phyloP scores from a whole-genome alignment of 2,329 filamentous ascomycete genomes.

The Aspergillus piperis region DNA sequence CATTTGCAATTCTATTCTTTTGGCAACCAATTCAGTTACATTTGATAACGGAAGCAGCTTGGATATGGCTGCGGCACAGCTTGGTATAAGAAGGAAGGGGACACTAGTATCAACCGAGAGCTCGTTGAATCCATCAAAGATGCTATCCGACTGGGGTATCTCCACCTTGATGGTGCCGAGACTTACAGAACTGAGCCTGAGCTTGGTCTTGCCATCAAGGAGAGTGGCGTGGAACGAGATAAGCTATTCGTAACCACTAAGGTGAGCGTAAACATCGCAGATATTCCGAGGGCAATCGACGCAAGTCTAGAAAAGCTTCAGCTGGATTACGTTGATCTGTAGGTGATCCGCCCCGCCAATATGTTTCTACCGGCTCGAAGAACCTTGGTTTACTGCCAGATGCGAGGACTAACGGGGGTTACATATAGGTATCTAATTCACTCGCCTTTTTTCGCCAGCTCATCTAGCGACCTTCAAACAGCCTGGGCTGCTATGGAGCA shows the following conservation, averaged over 20 bases:
- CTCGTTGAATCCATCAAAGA: conserved; percentile 58
- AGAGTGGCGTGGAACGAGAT: conserved; percentile 49
- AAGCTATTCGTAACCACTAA: conserved; percentile 60
- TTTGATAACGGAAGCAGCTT: conserved; percentile 44
- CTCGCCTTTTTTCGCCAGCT: conserved; percentile 59
- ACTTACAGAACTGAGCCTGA: conserved; percentile 54
- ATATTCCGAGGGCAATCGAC: conserved; percentile 59
- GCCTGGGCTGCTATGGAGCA: conserved; percentile 64
- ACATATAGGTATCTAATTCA: conserved; percentile 61
- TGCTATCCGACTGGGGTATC: conserved; percentile 61
- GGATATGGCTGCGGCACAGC: conserved; percentile 65
- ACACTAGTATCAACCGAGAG: conserved; percentile 52
- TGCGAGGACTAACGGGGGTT: neutral
- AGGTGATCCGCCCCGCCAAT: conserved; percentile 24
- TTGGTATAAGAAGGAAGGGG: conserved; percentile 60
- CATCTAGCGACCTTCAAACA: conserved; percentile 56
- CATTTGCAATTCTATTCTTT: neutral
- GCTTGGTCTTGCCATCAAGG: conserved; percentile 51
- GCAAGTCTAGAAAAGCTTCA: conserved; percentile 61
- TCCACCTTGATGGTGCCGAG: conserved; percentile 65
- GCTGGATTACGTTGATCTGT: conserved; percentile 64
- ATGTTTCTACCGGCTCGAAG: neutral
- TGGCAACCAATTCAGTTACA: neutral
- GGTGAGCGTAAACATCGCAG: conserved; percentile 53
- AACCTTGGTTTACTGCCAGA: neutral